Evolutionary conservation across 2,329 filamentous ascomycete genomes (phyloP), one percentile per base, ranked within the genome.

Genomic region (Emericellopsis atlantica): DNA sequence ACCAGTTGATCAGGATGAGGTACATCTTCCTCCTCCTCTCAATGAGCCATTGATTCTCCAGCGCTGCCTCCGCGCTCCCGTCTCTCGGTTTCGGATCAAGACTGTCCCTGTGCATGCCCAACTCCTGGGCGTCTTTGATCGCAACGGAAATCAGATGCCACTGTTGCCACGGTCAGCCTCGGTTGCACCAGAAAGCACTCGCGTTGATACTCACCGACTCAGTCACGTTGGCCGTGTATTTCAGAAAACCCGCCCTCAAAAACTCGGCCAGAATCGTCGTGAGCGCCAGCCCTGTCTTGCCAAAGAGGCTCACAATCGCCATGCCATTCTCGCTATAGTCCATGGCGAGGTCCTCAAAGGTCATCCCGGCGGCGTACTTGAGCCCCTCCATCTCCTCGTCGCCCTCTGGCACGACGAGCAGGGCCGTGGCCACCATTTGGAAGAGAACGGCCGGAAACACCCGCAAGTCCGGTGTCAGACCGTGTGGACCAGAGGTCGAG

Each of bases 91-190:
- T 65, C 0, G 71, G 71, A 46, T 76, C 72, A 23, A 69, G 55
- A 31, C 59, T 63, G 45, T 74, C 68, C 11, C 69, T 64, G 47
- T 81, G 70, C 49, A 81, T 59, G 11, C 75, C 76, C 33, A 80
- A 67, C 48, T 79, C 76, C 51, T 80, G 76, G 0, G 74, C 76
- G 51, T 80, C 75, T 33, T 73, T 62, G 42, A 80, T 77, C 1
- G 72, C 69, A 18, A 66, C 63, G 1, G 72, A 70, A 24, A 80
- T 61, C 2, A 65, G 64, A 50, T 76, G 72, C 70, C 71, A 76
- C 68, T 73, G 31, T n/a, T 36, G 45, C 52, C 41, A 53, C 33
- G 18, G 18, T n/a, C 15, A 15, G 32, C 32, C 12, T 15, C 8
- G 18, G 9, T 5, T n/a, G 33, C 8, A 5, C 2, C 45, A 18